Conservation (phyloP, 805 yeast species). For the Candida endomychidarum region DNA sequence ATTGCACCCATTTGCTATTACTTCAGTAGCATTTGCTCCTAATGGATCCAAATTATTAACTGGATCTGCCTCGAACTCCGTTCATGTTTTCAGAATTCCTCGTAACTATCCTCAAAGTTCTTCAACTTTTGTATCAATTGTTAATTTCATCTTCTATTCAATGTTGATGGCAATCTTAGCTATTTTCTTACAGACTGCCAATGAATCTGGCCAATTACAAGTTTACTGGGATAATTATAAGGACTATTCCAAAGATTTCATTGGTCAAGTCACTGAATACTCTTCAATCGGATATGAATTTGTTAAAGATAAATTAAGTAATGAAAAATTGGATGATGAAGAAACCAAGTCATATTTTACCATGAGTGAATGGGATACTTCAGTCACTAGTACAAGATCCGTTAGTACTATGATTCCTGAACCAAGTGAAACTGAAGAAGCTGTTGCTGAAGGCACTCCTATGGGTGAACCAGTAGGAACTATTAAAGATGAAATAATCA, state of each 20-base stretch:
- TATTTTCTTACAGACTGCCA: slow-evolving; percentile 32
- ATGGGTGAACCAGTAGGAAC: slow-evolving; percentile 11
- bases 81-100: slow-evolving; percentile 64
- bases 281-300: slow-evolving; percentile 20
- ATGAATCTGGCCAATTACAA: slow-evolving; percentile 36
- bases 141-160: slow-evolving; percentile 35
- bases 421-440: neutral
- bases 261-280: slow-evolving; percentile 21
- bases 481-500: slow-evolving; percentile 9
- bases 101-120: slow-evolving; percentile 42
- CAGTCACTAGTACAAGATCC: neutral
- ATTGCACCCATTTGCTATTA: slow-evolving; percentile 77
- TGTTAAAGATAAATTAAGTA: slow-evolving; percentile 29
- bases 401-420: neutral
- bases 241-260: neutral
- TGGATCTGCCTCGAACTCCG: slow-evolving; percentile 74
- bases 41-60: slow-evolving; percentile 67
- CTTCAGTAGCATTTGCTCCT: slow-evolving; percentile 68
- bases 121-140: slow-evolving; percentile 34
- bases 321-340: slow-evolving; percentile 24
- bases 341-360: slow-evolving; percentile 25
- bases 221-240: slow-evolving; percentile 13
- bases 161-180: slow-evolving; percentile 32
- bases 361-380: slow-evolving; percentile 20
- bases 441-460: slow-evolving; percentile 6